Conservation (phyloP, 495 filamentous ascomycete species). For the Schizothecium vesticola region DNA sequence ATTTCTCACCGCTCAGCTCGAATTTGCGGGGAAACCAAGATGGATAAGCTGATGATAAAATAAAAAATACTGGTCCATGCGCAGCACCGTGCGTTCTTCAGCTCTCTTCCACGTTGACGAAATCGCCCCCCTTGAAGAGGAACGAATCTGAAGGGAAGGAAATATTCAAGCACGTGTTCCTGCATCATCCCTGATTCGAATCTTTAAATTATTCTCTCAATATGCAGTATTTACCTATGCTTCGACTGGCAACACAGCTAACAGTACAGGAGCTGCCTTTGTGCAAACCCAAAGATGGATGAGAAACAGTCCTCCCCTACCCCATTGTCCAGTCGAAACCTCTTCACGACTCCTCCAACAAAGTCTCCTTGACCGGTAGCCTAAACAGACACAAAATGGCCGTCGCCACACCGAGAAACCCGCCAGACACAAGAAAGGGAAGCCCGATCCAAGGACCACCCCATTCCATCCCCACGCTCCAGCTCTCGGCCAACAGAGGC, state of each 20-base stretch:
- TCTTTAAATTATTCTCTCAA: neutral
- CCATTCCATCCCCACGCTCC: conserved; percentile 21
- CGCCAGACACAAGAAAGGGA: conserved; percentile 21
- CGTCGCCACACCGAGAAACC: conserved; percentile 17
- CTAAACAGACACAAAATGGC: conserved; percentile 21
- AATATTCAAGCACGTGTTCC: neutral
- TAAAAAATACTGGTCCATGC: neutral
- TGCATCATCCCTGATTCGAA: neutral
- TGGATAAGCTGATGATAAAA: too few species aligned
- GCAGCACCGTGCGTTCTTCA: neutral
- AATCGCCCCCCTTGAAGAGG: neutral
- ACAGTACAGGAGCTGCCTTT: neutral
- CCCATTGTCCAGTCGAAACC: neutral
- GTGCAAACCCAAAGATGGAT: neutral
- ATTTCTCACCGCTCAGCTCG: neutral
- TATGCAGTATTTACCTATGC: neutral
- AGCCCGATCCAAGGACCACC: conserved; percentile 27
- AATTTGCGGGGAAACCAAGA: neutral
- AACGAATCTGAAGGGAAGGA: neutral
- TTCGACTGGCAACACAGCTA: neutral
- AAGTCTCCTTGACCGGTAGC: conserved; percentile 2
- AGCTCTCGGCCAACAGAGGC: conserved; percentile 26
- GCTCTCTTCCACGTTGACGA: neutral
- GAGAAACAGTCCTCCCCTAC: neutral
- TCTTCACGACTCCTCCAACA: neutral